Conservation (phyloP, 164 flowering plant genomes). For the Vitis riparia region DNA sequence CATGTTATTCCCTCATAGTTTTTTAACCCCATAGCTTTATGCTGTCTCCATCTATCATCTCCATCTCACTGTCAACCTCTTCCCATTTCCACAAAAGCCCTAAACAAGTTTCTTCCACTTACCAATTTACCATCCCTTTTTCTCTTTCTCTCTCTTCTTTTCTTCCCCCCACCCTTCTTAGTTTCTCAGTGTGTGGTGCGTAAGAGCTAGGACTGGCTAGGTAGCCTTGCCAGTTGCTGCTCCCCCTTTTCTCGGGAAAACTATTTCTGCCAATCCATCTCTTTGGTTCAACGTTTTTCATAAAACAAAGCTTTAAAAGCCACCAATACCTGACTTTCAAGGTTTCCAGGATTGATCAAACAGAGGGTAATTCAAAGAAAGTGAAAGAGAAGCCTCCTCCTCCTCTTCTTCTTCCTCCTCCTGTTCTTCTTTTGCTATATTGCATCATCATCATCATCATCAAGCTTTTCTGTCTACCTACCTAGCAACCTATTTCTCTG, state of each 20-base stretch:
- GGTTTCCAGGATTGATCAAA: slow-evolving; percentile 23
- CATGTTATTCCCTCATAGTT: slow-evolving; percentile 24
- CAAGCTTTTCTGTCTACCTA: not conserved
- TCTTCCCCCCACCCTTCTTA: too few species aligned
- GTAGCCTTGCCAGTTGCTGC: not conserved
- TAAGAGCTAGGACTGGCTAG: not conserved
- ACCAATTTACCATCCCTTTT: slow-evolving; percentile 3
- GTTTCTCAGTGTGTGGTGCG: too few species aligned
- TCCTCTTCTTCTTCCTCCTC: not conserved
- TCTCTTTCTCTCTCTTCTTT: not conserved
- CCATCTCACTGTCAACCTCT: slow-evolving; percentile 26
- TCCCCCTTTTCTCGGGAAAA: slow-evolving; percentile 14
- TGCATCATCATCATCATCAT: not conserved
- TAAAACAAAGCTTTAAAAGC: slow-evolving; percentile 2
- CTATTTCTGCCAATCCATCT: slow-evolving; percentile 5
- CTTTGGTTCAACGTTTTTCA: not conserved
- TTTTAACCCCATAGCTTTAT: slow-evolving; percentile 20
- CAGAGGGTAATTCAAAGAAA: slow-evolving; percentile 7
- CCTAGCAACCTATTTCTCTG: too few species aligned
- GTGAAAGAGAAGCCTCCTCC: not conserved
- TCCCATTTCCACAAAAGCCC: slow-evolving; percentile 30
- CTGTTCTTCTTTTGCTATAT: not conserved
- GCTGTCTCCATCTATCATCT: slow-evolving; percentile 22
- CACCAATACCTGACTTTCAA: slow-evolving; percentile 16
- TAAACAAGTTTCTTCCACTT: slow-evolving; percentile 12